phyloP scores from a whole-genome alignment of 169 alveolate species.

The Plasmodium adleri region DNA sequence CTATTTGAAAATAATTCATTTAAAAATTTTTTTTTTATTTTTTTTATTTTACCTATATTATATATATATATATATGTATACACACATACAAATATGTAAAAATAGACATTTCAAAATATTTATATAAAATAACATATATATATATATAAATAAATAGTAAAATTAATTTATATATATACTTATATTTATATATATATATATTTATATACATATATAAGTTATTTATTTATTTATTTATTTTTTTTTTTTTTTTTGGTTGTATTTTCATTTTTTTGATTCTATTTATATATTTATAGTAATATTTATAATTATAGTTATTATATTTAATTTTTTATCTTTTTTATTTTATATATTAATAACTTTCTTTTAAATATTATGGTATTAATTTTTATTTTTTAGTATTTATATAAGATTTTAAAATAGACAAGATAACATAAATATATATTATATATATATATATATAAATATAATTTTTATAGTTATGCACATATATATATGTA shows the following conservation, averaged over 20 bases:
- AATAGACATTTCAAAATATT: neutral
- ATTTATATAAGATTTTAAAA: too few relatives aligned
- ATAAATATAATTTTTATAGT: neutral
- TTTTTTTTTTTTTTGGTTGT: too few relatives aligned
- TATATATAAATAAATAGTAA: neutral
- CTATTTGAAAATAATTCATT: too few relatives aligned
- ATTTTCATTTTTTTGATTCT: too few relatives aligned
- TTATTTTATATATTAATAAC: too few relatives aligned
- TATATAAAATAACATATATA: slow-evolving; percentile 1
- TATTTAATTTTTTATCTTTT: too few relatives aligned
- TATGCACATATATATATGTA: neutral
- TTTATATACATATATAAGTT: neutral
- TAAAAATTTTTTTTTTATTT: too few relatives aligned
- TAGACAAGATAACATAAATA: neutral
- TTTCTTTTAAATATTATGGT: too few relatives aligned
- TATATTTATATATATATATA: neutral
- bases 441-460: neutral
- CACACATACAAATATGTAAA: neutral
- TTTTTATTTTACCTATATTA: neutral
- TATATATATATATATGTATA: slow-evolving; percentile 1
- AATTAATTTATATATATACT: neutral
- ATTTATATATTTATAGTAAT: too few relatives aligned
- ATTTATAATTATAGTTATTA: too few relatives aligned
- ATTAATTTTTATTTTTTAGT: too few relatives aligned
- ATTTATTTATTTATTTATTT: too few relatives aligned